Evolutionary conservation across 202 grass and related monocot genomes (phyloP).

Genomic region (Musa balbisiana): DNA sequence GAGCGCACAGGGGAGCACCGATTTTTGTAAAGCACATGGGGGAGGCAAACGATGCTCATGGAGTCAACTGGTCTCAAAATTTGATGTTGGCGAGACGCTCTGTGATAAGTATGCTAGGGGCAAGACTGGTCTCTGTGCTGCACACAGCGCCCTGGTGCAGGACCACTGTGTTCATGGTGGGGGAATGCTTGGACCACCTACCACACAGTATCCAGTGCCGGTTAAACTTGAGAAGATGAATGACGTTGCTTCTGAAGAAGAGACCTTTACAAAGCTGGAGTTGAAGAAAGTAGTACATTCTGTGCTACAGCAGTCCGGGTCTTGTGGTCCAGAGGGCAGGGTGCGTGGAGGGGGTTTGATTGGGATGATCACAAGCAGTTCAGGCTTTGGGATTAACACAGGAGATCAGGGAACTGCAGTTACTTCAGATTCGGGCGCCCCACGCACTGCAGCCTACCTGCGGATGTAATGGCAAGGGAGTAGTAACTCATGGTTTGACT

Average conservation of each 20-base stretch:
- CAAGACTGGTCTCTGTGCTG: constrained; percentile 6
- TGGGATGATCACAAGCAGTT: not conserved
- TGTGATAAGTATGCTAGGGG: constrained; percentile 4
- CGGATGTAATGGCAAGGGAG: not conserved
- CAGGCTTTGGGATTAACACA: not conserved
- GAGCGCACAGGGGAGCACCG: constrained; percentile 18
- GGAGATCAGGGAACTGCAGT: not conserved
- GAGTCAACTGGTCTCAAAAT: constrained; percentile 2
- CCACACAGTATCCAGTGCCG: not conserved
- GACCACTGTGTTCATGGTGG: constrained; percentile 3
- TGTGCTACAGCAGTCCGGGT: not conserved
- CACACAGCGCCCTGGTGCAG: constrained; percentile 5
- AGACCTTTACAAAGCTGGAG: not conserved
- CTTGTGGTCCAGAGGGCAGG: constrained; percentile 12
- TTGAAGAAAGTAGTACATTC: not conserved
- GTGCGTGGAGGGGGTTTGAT: constrained; percentile 14
- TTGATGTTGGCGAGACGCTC: not conserved
- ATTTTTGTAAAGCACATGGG: constrained; percentile 24
- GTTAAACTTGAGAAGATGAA: not conserved
- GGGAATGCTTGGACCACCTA: not conserved
- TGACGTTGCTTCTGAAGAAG: not conserved
- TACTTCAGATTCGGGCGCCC: not conserved
- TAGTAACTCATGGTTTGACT: no score
- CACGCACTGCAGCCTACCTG: not conserved
- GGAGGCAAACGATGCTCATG: constrained; percentile 14